Percentiles rank a stretch among this genome's conserved stretches.
These are phyloP conservation scores for Chlamydomonas applanata DNA, from an alignment of 139 green algal genomes.

Conservation along the genomic window DNA sequence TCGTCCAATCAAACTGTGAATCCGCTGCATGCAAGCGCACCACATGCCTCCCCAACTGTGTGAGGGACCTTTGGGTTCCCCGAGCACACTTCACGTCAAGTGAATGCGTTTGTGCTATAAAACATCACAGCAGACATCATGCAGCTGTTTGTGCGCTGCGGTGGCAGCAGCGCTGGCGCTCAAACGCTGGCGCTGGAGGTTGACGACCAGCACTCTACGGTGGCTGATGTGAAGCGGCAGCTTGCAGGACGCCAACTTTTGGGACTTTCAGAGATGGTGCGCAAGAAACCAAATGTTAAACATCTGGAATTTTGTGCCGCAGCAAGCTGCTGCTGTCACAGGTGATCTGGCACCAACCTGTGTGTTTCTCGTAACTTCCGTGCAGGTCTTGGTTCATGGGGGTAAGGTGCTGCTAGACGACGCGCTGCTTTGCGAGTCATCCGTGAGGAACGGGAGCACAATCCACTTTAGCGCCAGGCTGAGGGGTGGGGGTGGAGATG, in stretches of 20 bases:
- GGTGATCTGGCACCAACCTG: too few relatives aligned
- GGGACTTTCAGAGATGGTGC: too few relatives aligned
- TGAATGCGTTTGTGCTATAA: too few relatives aligned
- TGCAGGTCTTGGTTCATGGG: conserved; percentile 21
- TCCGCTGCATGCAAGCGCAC: too few relatives aligned
- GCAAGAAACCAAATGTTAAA: too few relatives aligned
- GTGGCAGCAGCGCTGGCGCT: not conserved
- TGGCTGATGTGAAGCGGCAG: not conserved
- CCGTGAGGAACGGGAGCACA: conserved; percentile 13
- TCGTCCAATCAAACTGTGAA: too few relatives aligned
- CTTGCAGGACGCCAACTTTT: too few relatives aligned
- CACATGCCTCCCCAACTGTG: too few relatives aligned
- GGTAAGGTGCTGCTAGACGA: conserved; percentile 25
- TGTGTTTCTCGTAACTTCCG: not conserved
- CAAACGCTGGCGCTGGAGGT: conserved; percentile 5
- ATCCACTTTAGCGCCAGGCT: conserved; percentile 42
- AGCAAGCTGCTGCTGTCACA: too few relatives aligned
- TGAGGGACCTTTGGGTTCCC: too few relatives aligned
- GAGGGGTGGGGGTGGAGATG: conserved; percentile 80
- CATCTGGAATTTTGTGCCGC: too few relatives aligned
- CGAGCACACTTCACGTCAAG: too few relatives aligned
- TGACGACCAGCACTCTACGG: not conserved
- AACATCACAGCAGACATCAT: conserved; percentile 16
- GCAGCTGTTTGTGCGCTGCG: conserved; percentile 33
- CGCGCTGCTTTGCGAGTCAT: conserved; percentile 10